Evolutionary conservation across 2,329 filamentous ascomycete genomes (phyloP).

Genomic region (Talaromyces sp.): DNA sequence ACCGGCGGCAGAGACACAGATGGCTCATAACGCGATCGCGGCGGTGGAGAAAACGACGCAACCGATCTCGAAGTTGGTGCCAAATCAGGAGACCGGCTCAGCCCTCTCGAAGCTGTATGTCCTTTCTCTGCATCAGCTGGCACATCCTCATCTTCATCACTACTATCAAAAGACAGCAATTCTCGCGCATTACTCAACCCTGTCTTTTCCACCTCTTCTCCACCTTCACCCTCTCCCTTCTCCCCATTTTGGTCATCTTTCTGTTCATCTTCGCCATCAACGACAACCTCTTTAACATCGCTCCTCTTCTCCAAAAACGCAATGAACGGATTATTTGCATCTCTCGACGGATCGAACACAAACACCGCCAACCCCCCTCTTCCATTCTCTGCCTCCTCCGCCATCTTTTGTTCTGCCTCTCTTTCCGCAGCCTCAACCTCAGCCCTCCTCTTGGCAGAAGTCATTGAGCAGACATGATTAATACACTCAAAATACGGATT

Average conservation of each 20-base stretch:
- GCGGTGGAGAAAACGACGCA: not conserved
- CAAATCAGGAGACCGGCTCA: not conserved
- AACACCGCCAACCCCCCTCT: constrained; percentile 21
- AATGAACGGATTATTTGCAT: constrained; percentile 24
- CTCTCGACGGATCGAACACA: constrained; percentile 2
- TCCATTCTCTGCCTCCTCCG: not conserved
- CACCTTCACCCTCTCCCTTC: not conserved
- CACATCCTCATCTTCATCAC: not conserved
- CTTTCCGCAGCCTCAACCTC: constrained; percentile 6
- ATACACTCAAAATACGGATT: constrained; percentile 44
- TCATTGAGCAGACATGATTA: constrained; percentile 43
- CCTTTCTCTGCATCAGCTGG: not conserved
- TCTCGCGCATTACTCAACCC: not conserved
- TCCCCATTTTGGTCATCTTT: not conserved
- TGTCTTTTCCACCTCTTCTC: not conserved
- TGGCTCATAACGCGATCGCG: not conserved
- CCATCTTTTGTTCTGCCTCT: not conserved
- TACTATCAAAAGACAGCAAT: constrained; percentile 5
- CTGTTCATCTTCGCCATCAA: not conserved
- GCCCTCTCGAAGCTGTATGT: not conserved
- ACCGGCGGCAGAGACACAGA: not conserved
- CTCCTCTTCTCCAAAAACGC: constrained; percentile 10
- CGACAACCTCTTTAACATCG: not conserved
- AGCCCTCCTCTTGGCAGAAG: constrained; percentile 16
- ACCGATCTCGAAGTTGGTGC: not conserved